These are phyloP conservation scores for Davidsoniella australis DNA, from an alignment of 2,329 filamentous ascomycete genomes.

Conservation along the genomic window DNA sequence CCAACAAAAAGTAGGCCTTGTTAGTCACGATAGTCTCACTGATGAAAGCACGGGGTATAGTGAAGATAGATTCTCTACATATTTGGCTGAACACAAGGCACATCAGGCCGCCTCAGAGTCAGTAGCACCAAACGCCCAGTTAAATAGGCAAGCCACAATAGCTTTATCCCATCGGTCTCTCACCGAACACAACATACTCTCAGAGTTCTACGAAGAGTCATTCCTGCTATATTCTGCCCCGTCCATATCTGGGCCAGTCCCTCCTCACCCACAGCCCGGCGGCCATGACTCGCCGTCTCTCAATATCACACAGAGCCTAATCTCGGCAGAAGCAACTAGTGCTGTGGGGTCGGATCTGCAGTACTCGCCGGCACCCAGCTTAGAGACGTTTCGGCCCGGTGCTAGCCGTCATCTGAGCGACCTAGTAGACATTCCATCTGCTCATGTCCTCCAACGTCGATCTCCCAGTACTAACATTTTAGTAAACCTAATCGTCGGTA, in stretches of 20 bases:
- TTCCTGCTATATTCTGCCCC: not conserved
- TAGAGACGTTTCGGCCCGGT: slow-evolving; percentile 4
- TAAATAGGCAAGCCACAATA: too few relatives aligned
- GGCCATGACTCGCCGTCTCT: not conserved
- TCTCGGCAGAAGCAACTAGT: too few relatives aligned
- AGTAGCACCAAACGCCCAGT: too few relatives aligned
- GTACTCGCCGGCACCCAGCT: slow-evolving; percentile 4
- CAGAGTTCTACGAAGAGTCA: slow-evolving; percentile 4
- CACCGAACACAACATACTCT: not conserved
- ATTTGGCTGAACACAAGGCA: too few relatives aligned
- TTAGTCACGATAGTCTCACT: too few relatives aligned
- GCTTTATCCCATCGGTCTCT: too few relatives aligned
- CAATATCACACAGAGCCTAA: too few relatives aligned
- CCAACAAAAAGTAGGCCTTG: too few relatives aligned
- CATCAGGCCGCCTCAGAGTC: too few relatives aligned
- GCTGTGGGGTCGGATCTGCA: not conserved
- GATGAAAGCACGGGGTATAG: too few relatives aligned
- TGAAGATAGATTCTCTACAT: too few relatives aligned
- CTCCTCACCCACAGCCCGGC: not conserved
- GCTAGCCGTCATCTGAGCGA: slow-evolving; percentile 27
- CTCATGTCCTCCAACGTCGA: slow-evolving; percentile 29
- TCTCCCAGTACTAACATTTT: slow-evolving; percentile 29
- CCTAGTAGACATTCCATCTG: slow-evolving; percentile 53
- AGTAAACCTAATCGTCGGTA: slow-evolving; percentile 61
- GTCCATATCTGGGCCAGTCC: not conserved